Evolutionary conservation across 1,284 basidiomycete species (phyloP).

Genomic region (Dichomitus squalens): DNA sequence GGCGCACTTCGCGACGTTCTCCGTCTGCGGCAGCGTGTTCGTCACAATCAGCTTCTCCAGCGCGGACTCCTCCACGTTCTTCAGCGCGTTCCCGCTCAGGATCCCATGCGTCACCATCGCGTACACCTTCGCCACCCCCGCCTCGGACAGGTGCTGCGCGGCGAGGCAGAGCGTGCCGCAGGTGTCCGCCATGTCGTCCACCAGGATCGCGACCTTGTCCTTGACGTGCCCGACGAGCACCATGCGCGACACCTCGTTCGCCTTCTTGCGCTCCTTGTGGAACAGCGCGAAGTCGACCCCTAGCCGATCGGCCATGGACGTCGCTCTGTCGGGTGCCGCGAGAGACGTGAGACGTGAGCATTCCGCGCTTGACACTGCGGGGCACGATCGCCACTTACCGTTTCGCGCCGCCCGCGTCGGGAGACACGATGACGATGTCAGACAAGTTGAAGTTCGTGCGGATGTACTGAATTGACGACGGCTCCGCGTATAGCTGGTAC

Average conservation of each 20-base stretch:
- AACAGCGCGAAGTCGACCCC: conserved; percentile 99
- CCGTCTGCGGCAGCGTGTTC: conserved; percentile 93
- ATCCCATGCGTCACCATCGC: conserved; percentile 99
- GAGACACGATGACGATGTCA: conserved; percentile 95
- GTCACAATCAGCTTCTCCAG: conserved; percentile 97
- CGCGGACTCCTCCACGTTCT: conserved; percentile 69
- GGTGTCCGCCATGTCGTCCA: conserved; percentile 99
- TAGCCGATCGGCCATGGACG: conserved; percentile 95
- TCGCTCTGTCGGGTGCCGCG: conserved; percentile 66
- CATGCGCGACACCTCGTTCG: conserved; percentile 99
- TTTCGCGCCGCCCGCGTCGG: conserved; percentile 98
- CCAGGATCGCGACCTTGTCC: conserved; percentile 95
- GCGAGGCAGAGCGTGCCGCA: conserved; percentile 97
- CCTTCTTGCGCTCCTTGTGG: conserved; percentile 99
- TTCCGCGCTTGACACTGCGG: background rate
- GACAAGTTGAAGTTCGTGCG: conserved; percentile 87
- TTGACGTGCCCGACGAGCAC: conserved; percentile 94
- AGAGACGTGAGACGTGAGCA: background rate
- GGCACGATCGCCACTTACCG: conserved; percentile 54
- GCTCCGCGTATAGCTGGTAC: conserved; percentile 91
- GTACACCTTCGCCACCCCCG: conserved; percentile 85
- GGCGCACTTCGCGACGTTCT: conserved; percentile 73
- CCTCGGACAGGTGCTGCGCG: conserved; percentile 86
- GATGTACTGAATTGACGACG: conserved; percentile 95
- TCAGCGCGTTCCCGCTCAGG: conserved; percentile 86